These are phyloP conservation scores for Metarhizium brunneum DNA, from an alignment of 2,329 filamentous ascomycete species.

Conservation along the genomic window DNA sequence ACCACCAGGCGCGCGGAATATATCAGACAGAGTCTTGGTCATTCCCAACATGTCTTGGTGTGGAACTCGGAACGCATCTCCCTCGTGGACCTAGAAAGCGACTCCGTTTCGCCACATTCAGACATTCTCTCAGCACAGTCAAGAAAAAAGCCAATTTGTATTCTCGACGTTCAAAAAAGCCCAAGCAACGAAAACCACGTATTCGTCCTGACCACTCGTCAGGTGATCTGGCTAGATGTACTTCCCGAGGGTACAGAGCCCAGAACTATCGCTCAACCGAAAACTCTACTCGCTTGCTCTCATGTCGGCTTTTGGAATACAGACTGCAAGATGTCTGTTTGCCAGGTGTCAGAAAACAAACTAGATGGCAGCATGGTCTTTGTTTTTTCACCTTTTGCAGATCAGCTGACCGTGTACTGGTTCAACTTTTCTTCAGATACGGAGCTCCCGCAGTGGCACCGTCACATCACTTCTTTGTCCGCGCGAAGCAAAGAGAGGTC, in stretches of 20 bases:
- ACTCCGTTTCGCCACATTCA: slow-evolving; percentile 17
- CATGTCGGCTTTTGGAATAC: slow-evolving; percentile 17
- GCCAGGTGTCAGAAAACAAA: slow-evolving; percentile 13
- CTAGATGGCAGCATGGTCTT: slow-evolving; percentile 20
- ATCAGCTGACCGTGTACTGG: slow-evolving; percentile 27
- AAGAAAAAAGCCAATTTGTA: slow-evolving; percentile 23
- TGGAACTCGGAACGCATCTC: slow-evolving; percentile 28
- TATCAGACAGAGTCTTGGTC: neutral
- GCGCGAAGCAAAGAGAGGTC: slow-evolving; percentile 4
- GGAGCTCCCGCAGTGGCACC: slow-evolving; percentile 26
- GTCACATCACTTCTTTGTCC: slow-evolving; percentile 22
- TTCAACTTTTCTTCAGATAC: slow-evolving; percentile 16
- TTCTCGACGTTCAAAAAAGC: slow-evolving; percentile 48
- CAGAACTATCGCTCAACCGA: slow-evolving; percentile 9
- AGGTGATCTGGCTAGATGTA: slow-evolving; percentile 40
- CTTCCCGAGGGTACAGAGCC: slow-evolving; percentile 7
- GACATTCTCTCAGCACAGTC: slow-evolving; percentile 15
- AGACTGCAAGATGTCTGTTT: slow-evolving; percentile 20
- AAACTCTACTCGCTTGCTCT: slow-evolving; percentile 19
- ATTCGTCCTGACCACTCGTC: slow-evolving; percentile 48
- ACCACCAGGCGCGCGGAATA: slow-evolving; percentile 8
- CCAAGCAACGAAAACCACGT: slow-evolving; percentile 37
- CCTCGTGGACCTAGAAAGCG: slow-evolving; percentile 26
- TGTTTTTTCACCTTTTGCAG: slow-evolving; percentile 20
- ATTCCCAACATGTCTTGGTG: slow-evolving; percentile 19